phyloP scores from a whole-genome alignment of 768 basidiomycete genomes.

The Gymnopilus junonius region DNA sequence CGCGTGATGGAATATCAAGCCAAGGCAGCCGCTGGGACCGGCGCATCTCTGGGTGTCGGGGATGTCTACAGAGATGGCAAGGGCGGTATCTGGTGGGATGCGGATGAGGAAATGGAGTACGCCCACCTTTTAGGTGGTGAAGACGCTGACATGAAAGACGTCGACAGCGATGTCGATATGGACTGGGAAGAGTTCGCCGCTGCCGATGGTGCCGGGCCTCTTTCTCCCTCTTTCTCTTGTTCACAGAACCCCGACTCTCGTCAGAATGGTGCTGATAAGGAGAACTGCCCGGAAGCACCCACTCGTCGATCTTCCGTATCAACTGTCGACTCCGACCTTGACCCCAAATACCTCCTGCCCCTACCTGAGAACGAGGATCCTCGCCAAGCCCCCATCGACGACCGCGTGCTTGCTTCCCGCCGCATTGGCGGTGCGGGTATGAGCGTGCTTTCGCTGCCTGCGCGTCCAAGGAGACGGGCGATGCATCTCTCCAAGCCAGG shows the following conservation, averaged over 20 bases:
- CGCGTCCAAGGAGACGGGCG: slow-evolving; percentile 34
- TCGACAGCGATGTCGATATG: slow-evolving; percentile 10
- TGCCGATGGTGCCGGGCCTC: slow-evolving; percentile 7
- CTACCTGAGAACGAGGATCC: slow-evolving; percentile 35
- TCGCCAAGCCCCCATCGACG: slow-evolving; percentile 28
- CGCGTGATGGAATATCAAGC: slow-evolving; percentile 62
- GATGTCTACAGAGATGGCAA: slow-evolving; percentile 64
- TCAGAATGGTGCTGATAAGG: slow-evolving; percentile 9
- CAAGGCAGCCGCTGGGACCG: slow-evolving; percentile 39
- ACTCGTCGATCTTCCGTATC: slow-evolving; percentile 36
- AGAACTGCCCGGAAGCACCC: slow-evolving; percentile 11
- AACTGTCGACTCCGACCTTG: slow-evolving; percentile 57
- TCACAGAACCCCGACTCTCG: neutral
- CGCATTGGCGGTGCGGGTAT: slow-evolving; percentile 42
- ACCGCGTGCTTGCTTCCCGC: slow-evolving; percentile 34
- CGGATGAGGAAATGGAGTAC: slow-evolving; percentile 74
- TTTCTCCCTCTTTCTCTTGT: slow-evolving; percentile 8
- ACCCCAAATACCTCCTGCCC: slow-evolving; percentile 49
- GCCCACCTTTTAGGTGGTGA: slow-evolving; percentile 56
- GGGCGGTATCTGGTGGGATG: slow-evolving; percentile 73
- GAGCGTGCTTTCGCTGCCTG: slow-evolving; percentile 41
- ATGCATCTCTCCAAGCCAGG: slow-evolving; percentile 40
- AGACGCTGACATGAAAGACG: slow-evolving; percentile 8
- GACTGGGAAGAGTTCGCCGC: slow-evolving; percentile 28
- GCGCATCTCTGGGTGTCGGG: slow-evolving; percentile 36